Evolutionary conservation across 1,284 basidiomycete genomes (phyloP).

Genomic region (Ceratobasidium sp.): DNA sequence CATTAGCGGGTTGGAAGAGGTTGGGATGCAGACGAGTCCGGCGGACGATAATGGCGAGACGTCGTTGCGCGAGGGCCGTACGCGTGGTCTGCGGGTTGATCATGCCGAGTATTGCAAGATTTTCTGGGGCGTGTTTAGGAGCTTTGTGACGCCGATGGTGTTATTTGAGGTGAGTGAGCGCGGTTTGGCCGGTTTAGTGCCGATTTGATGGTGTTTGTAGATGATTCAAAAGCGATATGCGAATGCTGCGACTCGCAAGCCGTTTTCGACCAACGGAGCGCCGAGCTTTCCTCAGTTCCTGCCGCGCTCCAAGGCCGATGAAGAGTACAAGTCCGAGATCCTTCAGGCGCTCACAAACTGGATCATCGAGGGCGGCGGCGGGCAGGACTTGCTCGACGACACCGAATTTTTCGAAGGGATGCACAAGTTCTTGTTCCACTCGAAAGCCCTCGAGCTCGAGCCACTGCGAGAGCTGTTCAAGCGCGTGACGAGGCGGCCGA

Average conservation of each 20-base stretch:
- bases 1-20: slow-evolving; percentile 77
- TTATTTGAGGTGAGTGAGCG: slow-evolving; percentile 79
- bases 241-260: slow-evolving; percentile 50
- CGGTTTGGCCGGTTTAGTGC: slow-evolving; percentile 37
- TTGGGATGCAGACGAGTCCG: slow-evolving; percentile 70
- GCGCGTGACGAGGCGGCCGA: slow-evolving; percentile 71
- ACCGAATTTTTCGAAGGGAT: slow-evolving; percentile 67
- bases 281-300: slow-evolving; percentile 16
- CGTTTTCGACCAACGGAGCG: slow-evolving; percentile 12
- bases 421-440: slow-evolving; percentile 62
- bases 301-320: slow-evolving; percentile 8
- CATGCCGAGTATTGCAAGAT: slow-evolving; percentile 73
- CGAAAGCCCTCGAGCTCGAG: slow-evolving; percentile 59
- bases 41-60: slow-evolving; percentile 86
- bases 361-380: slow-evolving; percentile 73
- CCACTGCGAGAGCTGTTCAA: slow-evolving; percentile 63
- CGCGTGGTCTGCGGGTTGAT: slow-evolving; percentile 74
- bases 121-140: slow-evolving; percentile 84
- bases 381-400: slow-evolving; percentile 79
- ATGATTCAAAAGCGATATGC: slow-evolving; percentile 77
- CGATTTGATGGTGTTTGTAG: slow-evolving; percentile 55
- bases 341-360: slow-evolving; percentile 73
- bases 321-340: slow-evolving; percentile 63
- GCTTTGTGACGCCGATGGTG: slow-evolving; percentile 78
- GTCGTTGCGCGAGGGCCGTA: slow-evolving; percentile 73